Base-by-base conservation (phyloP, 345 rosid genomes). In the Cochlearia excelsa region DNA sequence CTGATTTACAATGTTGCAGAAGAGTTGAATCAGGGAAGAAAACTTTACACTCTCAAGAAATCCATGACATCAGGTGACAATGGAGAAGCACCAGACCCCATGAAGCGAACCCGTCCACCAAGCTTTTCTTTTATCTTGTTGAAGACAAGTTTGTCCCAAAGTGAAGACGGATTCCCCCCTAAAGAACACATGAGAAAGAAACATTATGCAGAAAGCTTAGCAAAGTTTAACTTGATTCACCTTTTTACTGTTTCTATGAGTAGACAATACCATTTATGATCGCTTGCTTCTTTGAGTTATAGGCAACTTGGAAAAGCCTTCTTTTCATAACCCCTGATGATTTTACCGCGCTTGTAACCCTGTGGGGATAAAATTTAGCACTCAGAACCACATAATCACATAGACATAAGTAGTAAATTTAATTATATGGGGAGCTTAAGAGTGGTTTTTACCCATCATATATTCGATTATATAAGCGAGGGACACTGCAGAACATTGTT, bases 11-110 rank as follows among this genome's bases (percentile, higher is more conserved):
- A 33, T 27, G 59, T 51, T 34, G 11, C 28, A n/a, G 2, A 67
- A 31, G 46, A 58, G 51, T 67, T 16, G 23, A 16, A 16, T 16
- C 23, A 39, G 0, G 23, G 37, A 28, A 26, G n/a, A 67, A 92
- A 11, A 70, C 71, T 90, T 74, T 79, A 93, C 99, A 93, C 80
- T 73, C 74, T 93, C 79, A 89, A 62, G 63, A 93, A 93, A 39
- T 89, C 95, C 88, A 87, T 39, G 63, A 93, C 97, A 74, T 89
- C 97, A 65, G 97, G 90, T 73, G 99, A 89, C 79, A 93, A 71
- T 30, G 99, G 99, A 67, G 99, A 87, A 75, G 99, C 99, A 34
- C 97, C 99, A 39, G 95, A 93, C 9, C 63, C 59, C 70, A 93
- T 71, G 57, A 85, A 63, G 10, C 95, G 95, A 44, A 93, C 90